Conservation (phyloP, 2,329 filamentous ascomycete species). For the Aspergillus brasiliensis region DNA sequence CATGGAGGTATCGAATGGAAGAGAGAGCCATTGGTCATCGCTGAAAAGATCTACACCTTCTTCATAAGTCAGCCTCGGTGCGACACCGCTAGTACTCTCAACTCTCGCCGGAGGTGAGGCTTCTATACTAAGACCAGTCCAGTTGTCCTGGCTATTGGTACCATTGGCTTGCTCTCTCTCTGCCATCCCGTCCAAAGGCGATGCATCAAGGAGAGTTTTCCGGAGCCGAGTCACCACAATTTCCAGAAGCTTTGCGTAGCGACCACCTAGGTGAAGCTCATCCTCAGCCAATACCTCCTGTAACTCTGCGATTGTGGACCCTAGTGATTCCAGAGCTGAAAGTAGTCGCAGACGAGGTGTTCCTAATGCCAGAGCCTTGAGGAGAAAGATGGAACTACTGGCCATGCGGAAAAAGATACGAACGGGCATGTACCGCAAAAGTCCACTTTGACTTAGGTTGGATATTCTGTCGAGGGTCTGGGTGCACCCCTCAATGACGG, state of each 20-base stretch:
- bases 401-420: conserved; percentile 54
- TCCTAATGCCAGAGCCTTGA: conserved; percentile 48
- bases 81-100: not conserved
- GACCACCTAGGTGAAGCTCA: not conserved
- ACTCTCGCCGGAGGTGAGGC: not conserved
- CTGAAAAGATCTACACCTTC: not conserved
- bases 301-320: not conserved
- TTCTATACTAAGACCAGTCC: not conserved
- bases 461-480: conserved; percentile 48
- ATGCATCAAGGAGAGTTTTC: not conserved
- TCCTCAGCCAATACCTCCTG: not conserved
- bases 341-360: not conserved
- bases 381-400: conserved; percentile 53
- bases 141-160: not conserved
- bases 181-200: no score
- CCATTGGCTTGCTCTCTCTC: not conserved
- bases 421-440: conserved; percentile 37
- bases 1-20: not conserved
- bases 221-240: not conserved
- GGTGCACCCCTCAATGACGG: conserved; percentile 51
- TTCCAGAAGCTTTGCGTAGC: not conserved
- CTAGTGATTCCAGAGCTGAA: not conserved
- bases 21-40: not conserved
- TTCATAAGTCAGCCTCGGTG: no score
- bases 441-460: conserved; percentile 46